Conservation (phyloP, 148 eudicot species). For the Silene latifolia region DNA sequence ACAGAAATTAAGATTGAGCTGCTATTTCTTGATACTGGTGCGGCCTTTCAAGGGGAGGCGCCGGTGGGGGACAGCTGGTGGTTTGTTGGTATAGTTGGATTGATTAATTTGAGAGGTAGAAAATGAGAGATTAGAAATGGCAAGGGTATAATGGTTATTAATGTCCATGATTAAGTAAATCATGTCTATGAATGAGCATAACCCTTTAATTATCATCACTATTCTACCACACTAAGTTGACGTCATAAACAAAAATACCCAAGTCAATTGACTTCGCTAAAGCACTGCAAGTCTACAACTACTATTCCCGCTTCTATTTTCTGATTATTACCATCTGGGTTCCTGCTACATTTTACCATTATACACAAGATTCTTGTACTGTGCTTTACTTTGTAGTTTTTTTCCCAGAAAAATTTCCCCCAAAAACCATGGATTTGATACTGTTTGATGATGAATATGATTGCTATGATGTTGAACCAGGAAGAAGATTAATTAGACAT, state of each 20-base stretch:
- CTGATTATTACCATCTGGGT: background rate
- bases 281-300: background rate
- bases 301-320: background rate
- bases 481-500: slow-evolving; percentile 13
- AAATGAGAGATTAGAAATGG: no score
- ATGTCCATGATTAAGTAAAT: no score
- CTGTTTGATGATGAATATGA: slow-evolving; percentile 11
- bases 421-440: slow-evolving; percentile 29
- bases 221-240: background rate
- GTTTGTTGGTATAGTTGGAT: no score
- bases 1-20: no score
- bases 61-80: no score
- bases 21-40: no score
- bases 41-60: no score
- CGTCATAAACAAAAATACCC: background rate
- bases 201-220: no score
- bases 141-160: no score
- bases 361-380: no score
- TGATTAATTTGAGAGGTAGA: no score
- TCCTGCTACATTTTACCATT: background rate
- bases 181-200: no score
- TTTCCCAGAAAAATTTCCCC: background rate
- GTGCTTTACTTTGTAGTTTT: background rate
- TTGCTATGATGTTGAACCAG: slow-evolving; percentile 14
- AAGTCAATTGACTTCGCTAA: background rate